Base-by-base conservation (phyloP, 257 asterid species). In the Nicotiana undulata region DNA sequence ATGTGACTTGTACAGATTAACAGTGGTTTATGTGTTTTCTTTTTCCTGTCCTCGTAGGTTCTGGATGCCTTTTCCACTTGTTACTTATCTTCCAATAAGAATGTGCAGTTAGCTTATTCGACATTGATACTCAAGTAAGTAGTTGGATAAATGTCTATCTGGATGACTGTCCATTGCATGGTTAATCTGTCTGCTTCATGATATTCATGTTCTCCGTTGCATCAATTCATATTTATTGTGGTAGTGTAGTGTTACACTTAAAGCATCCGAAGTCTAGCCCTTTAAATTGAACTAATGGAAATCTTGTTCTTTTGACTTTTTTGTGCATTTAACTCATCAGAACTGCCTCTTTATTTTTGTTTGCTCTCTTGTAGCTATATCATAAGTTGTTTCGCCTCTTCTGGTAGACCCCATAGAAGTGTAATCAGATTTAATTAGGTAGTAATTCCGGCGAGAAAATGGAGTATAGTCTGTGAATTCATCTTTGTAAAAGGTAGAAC, bases 51-150 rank as follows among this genome's bases (percentile, higher is more conserved):
- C 65, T 85, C 91, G 91, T 87, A 96, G 99, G 90, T 93, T 89
- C 92, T 96, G 55, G 98, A 96, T 90, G 93, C 95, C 81, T 91
- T 90, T 83, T 88, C 97, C 28, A 86, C 92, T 76, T 90, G 94
- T 83, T 89, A 91, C 87, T 89, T 89, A 22, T 90, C 98, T 81
- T 85, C 98, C 80, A 96, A 92, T 86, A 96, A 96, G 90, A 94
- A 96, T 79, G 90, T 96, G 46, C 98, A 94, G 79, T 68, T 94
- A 83, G 91, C 98, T 46, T 96, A 92, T 82, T 95, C 98, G 28
- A 96, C 99, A 79, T 83, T 96, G 85, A 53, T 96, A 83, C 97
- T 96, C 91, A 96, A 96, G 99, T 96, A 90, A 90, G 99, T 86
- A 18, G 67, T 80, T 72, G 4, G n/a, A 46, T 49, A 24, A 49